Conservation (phyloP, 331 rosid species). For the Prunus yedoensis region DNA sequence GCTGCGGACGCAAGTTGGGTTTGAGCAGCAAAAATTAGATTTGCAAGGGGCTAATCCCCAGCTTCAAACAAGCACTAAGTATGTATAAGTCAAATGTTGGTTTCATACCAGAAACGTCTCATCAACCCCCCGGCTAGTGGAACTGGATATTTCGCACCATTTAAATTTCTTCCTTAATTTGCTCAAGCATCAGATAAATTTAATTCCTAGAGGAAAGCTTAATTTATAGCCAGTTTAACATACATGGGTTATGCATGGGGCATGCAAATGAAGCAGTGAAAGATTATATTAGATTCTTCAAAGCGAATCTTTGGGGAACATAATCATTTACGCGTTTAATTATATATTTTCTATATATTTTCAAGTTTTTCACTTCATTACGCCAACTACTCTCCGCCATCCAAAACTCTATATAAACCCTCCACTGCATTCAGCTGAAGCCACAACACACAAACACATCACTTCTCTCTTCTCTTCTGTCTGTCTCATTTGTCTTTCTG, state of each 20-base stretch:
- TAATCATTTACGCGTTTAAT: conserved; percentile 42
- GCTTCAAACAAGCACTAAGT: not conserved
- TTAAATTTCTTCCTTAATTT: conserved; percentile 7
- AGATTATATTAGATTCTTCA: not conserved
- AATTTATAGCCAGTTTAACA: not conserved
- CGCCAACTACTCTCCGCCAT: not conserved
- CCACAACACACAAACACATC: conserved; percentile 16
- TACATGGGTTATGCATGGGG: conserved; percentile 36
- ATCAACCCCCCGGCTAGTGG: conserved; percentile 39
- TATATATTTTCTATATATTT: not conserved
- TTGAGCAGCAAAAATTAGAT: not conserved
- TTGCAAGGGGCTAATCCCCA: too few relatives aligned
- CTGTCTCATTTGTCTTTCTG: not conserved
- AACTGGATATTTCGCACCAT: conserved; percentile 26
- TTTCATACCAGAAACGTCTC: conserved; percentile 54
- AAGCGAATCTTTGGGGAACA: conserved; percentile 48
- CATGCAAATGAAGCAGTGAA: conserved; percentile 38
- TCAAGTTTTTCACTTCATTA: not conserved
- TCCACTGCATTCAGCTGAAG: conserved; percentile 2
- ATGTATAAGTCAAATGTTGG: conserved; percentile 29
- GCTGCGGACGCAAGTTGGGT: not conserved
- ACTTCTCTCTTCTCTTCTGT: not conserved
- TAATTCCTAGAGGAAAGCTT: not conserved
- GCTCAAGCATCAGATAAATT: not conserved
- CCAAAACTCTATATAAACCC: conserved; percentile 26